phyloP scores from a whole-genome alignment of 345 rosid species.

The Aquilaria yunnanensis region DNA sequence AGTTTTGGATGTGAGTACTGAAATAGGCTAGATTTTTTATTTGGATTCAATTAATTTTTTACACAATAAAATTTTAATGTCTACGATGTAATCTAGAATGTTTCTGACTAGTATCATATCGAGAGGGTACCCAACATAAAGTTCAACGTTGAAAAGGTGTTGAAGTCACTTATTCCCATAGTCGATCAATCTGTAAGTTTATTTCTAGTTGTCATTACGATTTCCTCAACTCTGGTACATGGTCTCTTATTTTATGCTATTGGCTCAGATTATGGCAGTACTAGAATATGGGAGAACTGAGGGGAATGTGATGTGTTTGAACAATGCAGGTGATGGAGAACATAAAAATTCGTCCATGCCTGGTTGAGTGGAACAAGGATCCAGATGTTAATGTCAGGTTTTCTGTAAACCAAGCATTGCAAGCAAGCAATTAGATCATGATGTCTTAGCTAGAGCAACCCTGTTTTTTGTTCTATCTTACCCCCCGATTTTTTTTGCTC shows the following conservation, averaged over 20 bases:
- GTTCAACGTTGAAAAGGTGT: conserved; percentile 92
- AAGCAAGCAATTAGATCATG: conserved; percentile 49
- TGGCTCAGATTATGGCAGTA: no score
- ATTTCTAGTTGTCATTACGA: background rate
- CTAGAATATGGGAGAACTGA: background rate
- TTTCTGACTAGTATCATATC: conserved; percentile 1
- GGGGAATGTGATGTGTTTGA: conserved; percentile 1
- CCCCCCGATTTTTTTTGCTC: no score
- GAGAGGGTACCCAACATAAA: conserved; percentile 94
- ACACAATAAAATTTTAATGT: no score
- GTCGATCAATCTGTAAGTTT: conserved; percentile 75
- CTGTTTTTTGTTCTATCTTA: background rate
- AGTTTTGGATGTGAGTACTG: no score
- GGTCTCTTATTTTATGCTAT: no score
- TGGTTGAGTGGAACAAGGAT: conserved; percentile 64
- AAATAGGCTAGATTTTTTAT: no score
- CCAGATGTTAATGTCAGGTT: conserved; percentile 80
- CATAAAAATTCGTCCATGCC: conserved; percentile 45
- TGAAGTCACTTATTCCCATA: conserved; percentile 77
- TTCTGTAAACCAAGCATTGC: conserved; percentile 55
- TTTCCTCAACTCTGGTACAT: background rate
- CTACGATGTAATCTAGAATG: background rate
- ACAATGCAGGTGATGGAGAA: conserved; percentile 59
- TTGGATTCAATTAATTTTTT: no score
- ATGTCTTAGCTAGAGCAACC: conserved; percentile 39